A percentile compares a stretch with the other conserved stretches of the same genome.
Conservation (phyloP, 306 rosid genomes). For the Elaeagnus macrophylla region DNA sequence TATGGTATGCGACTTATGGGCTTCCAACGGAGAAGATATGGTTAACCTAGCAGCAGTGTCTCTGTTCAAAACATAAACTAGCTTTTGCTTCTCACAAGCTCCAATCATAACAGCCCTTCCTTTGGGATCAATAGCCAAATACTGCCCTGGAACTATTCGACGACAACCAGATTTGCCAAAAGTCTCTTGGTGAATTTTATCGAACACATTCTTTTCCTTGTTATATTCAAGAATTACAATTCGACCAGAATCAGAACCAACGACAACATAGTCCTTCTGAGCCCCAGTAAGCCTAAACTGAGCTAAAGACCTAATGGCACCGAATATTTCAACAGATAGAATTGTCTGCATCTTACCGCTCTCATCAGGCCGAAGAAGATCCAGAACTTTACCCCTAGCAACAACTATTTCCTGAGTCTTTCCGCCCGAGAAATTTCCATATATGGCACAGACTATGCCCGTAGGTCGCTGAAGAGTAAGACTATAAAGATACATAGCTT, state of each 20-base stretch:
- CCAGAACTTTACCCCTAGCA: conserved; percentile 85
- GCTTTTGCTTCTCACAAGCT: conserved; percentile 92
- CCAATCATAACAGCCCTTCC: conserved; percentile 97
- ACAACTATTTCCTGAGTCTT: conserved; percentile 84
- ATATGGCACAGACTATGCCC: conserved; percentile 81
- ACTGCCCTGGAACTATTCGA: conserved; percentile 85
- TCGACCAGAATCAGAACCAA: conserved; percentile 89
- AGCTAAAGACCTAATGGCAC: conserved; percentile 71
- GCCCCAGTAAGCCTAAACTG: conserved; percentile 85
- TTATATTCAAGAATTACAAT: conserved; percentile 85
- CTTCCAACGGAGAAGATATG: conserved; percentile 85
- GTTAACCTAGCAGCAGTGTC: conserved; percentile 91
- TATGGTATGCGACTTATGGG: conserved; percentile 77
- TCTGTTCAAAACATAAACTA: conserved; percentile 83
- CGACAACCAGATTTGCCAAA: conserved; percentile 94
- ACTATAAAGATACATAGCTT: conserved; percentile 78
- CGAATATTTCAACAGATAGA: conserved; percentile 91
- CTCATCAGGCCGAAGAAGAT: conserved; percentile 91
- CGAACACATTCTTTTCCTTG: conserved; percentile 74
- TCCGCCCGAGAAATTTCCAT: conserved; percentile 96
- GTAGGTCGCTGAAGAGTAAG: conserved; percentile 93
- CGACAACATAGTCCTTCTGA: conserved; percentile 77
- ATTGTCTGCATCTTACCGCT: conserved; percentile 82
- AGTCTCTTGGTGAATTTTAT: conserved; percentile 86
- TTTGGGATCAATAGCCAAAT: conserved; percentile 79